phyloP scores from a whole-genome alignment of 495 filamentous ascomycete species.

The Peziza echinospora region DNA sequence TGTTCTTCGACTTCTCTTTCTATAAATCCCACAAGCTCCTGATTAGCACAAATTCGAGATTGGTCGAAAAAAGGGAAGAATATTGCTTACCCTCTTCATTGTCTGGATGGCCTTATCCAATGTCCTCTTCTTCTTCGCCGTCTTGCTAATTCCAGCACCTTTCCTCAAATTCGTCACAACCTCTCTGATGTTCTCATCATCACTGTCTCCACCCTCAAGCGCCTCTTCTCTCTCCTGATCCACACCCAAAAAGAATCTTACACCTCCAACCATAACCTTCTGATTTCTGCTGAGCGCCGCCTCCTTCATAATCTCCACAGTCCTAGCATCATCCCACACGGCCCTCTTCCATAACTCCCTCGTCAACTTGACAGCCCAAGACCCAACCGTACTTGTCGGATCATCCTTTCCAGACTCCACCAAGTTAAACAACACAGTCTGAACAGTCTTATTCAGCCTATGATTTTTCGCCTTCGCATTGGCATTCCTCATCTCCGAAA shows the following conservation, averaged over 20 bases:
- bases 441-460: conserved; percentile 73
- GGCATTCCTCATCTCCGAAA: conserved; percentile 65
- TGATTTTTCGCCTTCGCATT: conserved; percentile 79
- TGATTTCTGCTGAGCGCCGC: conserved; percentile 46
- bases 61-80: neutral
- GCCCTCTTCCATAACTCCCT: conserved; percentile 73
- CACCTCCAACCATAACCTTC: conserved; percentile 70
- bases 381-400: conserved; percentile 54
- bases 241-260: conserved; percentile 86
- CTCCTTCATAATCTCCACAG: conserved; percentile 50
- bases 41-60: conserved; percentile 1
- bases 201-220: conserved; percentile 50
- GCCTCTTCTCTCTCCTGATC: conserved; percentile 85
- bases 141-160: conserved; percentile 76
- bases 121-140: conserved; percentile 56
- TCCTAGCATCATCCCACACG: conserved; percentile 70
- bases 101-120: conserved; percentile 58
- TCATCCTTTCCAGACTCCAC: conserved; percentile 45
- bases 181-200: conserved; percentile 59
- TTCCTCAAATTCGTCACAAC: conserved; percentile 54
- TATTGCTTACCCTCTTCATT: conserved; percentile 31
- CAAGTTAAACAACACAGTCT: conserved; percentile 79
- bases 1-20: conserved; percentile 70
- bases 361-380: conserved; percentile 87
- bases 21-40: conserved; percentile 6